Base-by-base conservation (phyloP, 352 stramenopile genomes). In the Phytophthora sp. region DNA sequence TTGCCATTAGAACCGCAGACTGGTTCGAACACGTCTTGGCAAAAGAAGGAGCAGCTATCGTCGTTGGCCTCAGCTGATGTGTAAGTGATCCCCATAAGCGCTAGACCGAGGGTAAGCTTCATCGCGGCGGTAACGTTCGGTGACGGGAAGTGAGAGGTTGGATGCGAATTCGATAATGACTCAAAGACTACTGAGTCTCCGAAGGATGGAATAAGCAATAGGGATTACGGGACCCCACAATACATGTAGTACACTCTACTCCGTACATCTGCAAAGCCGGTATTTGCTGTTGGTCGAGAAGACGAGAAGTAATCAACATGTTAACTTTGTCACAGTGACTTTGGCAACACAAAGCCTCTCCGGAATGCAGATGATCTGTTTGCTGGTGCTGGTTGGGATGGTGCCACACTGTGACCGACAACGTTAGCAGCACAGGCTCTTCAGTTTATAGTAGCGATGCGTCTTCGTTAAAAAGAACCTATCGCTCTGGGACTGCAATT, bases 1-100 rank as follows among this genome's bases (percentile, higher is more conserved):
- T 44, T 46, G 18, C 59, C 59, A 21, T 77, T 51, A n/a, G 64
- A 69, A 4, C 69, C 62, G 41, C 62, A 70, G 15, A 70, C 54
- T 13, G 67, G 62, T 9, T 63, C 27, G 46, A 59, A 73, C 9
- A 42, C 45, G 28, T 10, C 21, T 7, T 28, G 30, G 8, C 45
- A 54, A 30, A 54, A 28, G 11, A 30, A 42, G 20, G 41, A 28
- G 24, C 45, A 54, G 15, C 42, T 30, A 30, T 54, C 41, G 45
- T 59, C 18, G 35, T 7, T 11, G 30, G 43, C 60, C 15, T 27
- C 31, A 4, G 45, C 44, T 0, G 43, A 35, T 37, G 30, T 41
- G 28, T 53, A 43, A 10, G 52, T 53, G 24, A 63, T 17, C 20
- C 44, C 60, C 30, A 53, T 45, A 20, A 69, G 45, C 37, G 58